These are phyloP conservation scores for Fusarium palustre DNA, from an alignment of 2,329 filamentous ascomycete species.

Conservation along the genomic window DNA sequence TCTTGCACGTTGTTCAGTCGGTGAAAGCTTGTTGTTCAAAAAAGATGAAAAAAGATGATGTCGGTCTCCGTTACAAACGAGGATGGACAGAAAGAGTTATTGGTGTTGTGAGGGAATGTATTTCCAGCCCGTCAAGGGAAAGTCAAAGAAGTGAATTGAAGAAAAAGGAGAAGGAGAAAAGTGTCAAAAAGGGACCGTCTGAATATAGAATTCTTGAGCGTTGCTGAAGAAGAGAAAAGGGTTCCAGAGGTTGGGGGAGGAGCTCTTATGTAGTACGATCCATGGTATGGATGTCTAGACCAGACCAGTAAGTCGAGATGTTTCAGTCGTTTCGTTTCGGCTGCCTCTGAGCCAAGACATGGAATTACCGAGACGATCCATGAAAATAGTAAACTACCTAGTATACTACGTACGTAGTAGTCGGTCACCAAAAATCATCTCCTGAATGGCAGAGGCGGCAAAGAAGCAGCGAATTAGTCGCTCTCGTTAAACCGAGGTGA, in stretches of 20 bases:
- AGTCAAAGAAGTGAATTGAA: slow-evolving; percentile 31
- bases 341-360: slow-evolving; percentile 28
- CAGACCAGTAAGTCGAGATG: slow-evolving; percentile 21
- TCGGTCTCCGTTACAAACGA: slow-evolving; percentile 38
- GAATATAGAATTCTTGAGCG: slow-evolving; percentile 43
- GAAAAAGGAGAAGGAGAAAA: slow-evolving; percentile 23
- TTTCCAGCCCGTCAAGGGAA: slow-evolving; percentile 39
- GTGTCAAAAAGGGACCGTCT: slow-evolving; percentile 23
- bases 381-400: slow-evolving; percentile 19
- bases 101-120: slow-evolving; percentile 38
- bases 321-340: slow-evolving; percentile 43
- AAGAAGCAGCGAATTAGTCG: slow-evolving; percentile 33
- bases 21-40: slow-evolving; percentile 22
- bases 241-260: slow-evolving; percentile 26
- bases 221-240: slow-evolving; percentile 35
- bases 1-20: slow-evolving; percentile 29
- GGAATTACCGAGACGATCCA: slow-evolving; percentile 10
- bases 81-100: slow-evolving; percentile 5
- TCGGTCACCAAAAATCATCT: slow-evolving; percentile 2
- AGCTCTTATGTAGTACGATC: slow-evolving; percentile 39
- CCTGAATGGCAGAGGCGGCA: slow-evolving; percentile 39
- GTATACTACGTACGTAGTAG: neutral
- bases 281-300: neutral
- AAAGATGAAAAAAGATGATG: slow-evolving; percentile 14
- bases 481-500: slow-evolving; percentile 28